A percentile compares a stretch with the other conserved stretches of the same genome.
These are phyloP conservation scores for Litsea cubeba DNA, from an alignment of 164 flowering plant species.

Conservation along the genomic window DNA sequence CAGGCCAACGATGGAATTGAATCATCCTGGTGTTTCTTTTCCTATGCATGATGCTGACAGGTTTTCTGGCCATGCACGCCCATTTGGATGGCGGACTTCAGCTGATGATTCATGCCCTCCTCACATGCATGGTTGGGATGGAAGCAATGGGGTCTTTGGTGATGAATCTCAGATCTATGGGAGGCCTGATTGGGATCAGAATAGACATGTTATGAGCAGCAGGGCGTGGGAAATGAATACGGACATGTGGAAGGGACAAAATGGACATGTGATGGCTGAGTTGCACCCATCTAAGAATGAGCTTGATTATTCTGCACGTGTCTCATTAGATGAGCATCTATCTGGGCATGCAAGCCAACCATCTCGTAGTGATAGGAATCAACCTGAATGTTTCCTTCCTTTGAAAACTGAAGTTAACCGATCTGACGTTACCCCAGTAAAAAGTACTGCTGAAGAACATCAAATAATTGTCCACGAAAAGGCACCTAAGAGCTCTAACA, in stretches of 20 bases:
- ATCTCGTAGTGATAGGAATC: conserved; percentile 29
- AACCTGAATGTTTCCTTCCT: conserved; percentile 22
- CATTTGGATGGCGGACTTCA: conserved; percentile 73
- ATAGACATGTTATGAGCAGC: conserved; percentile 38
- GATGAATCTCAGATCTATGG: conserved; percentile 61
- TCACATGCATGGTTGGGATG: conserved; percentile 80
- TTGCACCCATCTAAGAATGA: conserved; percentile 41
- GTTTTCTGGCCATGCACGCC: conserved; percentile 59
- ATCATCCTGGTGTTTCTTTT: conserved; percentile 58
- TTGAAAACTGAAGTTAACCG: conserved; percentile 38
- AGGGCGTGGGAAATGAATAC: conserved; percentile 54
- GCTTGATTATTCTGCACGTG: conserved; percentile 21
- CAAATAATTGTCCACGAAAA: conserved; percentile 22
- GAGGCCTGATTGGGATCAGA: conserved; percentile 70
- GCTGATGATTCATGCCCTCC: conserved; percentile 61
- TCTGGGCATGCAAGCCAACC: conserved; percentile 27
- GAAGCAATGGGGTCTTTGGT: conserved; percentile 50
- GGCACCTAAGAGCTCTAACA: conserved; percentile 24
- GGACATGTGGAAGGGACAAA: conserved; percentile 68
- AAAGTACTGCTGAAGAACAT: conserved; percentile 21
- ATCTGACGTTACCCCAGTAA: conserved; percentile 18
- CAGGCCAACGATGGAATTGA: conserved; percentile 68
- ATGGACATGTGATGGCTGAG: conserved; percentile 40
- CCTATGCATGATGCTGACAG: conserved; percentile 70
- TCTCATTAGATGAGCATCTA: conserved; percentile 32